These are phyloP conservation scores for Musa balbisiana DNA, from an alignment of 202 grass and related monocot species.

Conservation along the genomic window DNA sequence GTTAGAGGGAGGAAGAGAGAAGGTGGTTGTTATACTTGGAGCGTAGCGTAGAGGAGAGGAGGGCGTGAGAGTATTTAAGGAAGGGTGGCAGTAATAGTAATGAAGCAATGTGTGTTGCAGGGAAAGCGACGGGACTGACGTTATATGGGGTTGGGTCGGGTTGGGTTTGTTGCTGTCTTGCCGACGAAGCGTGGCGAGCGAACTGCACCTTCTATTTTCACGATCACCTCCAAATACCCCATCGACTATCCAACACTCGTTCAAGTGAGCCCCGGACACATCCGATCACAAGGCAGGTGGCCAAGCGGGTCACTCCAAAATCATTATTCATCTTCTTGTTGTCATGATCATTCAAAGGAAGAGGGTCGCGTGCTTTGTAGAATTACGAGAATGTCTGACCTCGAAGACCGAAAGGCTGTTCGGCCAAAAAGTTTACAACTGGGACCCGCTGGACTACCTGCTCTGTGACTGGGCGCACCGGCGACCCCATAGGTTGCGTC, in stretches of 20 bases:
- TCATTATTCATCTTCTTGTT: too few relatives aligned
- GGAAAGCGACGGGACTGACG: not conserved
- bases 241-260: too few relatives aligned
- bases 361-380: not conserved
- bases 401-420: not conserved
- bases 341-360: too few relatives aligned
- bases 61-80: not conserved
- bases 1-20: not conserved
- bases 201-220: not conserved
- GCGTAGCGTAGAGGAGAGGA: constrained; percentile 5
- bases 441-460: not conserved
- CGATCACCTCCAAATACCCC: too few relatives aligned
- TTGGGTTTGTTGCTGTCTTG: not conserved
- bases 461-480: not conserved
- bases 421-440: too few relatives aligned
- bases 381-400: not conserved
- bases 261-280: too few relatives aligned
- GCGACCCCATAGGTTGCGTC: not conserved
- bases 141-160: too few relatives aligned
- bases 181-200: not conserved
- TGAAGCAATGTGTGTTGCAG: not conserved
- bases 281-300: too few relatives aligned
- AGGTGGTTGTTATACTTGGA: not conserved
- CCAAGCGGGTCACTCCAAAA: too few relatives aligned
- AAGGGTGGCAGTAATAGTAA: not conserved